phyloP scores from a whole-genome alignment of 2,329 filamentous ascomycete genomes.

The Bipolaris gigantea region DNA sequence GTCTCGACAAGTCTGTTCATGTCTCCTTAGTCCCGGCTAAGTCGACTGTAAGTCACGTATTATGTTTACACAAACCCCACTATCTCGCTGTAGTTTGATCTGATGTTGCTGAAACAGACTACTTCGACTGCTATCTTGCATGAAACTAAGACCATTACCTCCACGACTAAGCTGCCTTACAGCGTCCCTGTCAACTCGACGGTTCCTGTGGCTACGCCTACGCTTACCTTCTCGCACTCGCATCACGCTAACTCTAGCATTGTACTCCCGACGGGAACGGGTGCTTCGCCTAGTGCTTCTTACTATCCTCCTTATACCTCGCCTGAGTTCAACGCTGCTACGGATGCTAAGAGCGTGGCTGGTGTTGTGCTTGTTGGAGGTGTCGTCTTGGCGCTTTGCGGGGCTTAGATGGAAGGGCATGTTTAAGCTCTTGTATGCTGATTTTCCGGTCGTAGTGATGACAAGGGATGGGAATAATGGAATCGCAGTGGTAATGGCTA shows the following conservation, averaged over 20 bases:
- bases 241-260: not conserved
- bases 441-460: not conserved
- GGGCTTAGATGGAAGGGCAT: not conserved
- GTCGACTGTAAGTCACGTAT: not conserved
- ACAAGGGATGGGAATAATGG: not conserved
- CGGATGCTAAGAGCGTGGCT: slow-evolving; percentile 4
- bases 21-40: not conserved
- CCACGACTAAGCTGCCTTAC: not conserved
- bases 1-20: not conserved
- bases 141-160: not conserved
- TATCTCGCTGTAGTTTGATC: not conserved
- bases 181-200: not conserved
- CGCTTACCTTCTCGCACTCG: not conserved
- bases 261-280: not conserved
- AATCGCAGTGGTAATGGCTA: no score
- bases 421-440: not conserved
- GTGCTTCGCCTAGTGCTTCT: slow-evolving; percentile 1
- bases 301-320: not conserved
- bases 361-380: slow-evolving; percentile 3
- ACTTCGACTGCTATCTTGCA: not conserved
- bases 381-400: slow-evolving; percentile 7
- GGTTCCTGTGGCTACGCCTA: not conserved
- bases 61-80: not conserved
- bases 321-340: slow-evolving; percentile 8
- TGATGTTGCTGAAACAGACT: not conserved